Evolutionary conservation across 2,329 filamentous ascomycete species (phyloP), one percentile per base, ranked within the genome.

Genomic region (Aspergillus novofumigatus): DNA sequence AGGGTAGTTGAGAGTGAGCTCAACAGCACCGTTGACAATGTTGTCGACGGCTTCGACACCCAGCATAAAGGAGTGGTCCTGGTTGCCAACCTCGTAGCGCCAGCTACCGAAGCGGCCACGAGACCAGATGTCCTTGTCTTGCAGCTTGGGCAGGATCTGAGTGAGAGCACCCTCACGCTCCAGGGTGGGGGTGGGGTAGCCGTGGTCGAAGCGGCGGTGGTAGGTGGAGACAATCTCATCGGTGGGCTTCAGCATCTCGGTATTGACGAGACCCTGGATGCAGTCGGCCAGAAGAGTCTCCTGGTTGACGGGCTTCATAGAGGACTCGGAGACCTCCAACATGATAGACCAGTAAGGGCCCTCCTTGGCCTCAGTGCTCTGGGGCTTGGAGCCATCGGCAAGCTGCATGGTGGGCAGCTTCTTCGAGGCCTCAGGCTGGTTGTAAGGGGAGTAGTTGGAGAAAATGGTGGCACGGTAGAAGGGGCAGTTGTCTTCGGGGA

Each of bases 331-430:
- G 60, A 99, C 89, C 79, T 99, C 94, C 67, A 99, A 81, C 94
- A 99, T 99, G 82, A 99, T 95, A 63, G 93, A 97, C 94, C 94
- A 99, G 86, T 99, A 99, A 45, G 94, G 94, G 35, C 94, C 94
- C 70, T 89, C 85, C 81, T 94, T 84, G 59, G 91, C 79, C 70
- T 90, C 86, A 52, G 81, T 82, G 67, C 85, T 90, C 60, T 81
- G 77, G 57, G 92, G 85, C 80, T 91, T 91, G 77, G 86, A 89
- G 75, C 94, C 94, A 69, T 97, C 84, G 57, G 89, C 94, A 45
- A 92, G 83, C 75, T 92, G 89, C 67, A 91, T 80, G 23, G 94
- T 97, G 42, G 92, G 86, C 56, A 99, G 86, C 83, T 96, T 94
- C 72, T 83, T 87, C 57, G 88, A 86, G 58, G 86, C 82, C 65